These are phyloP conservation scores for Petunia secreta DNA, from an alignment of 257 asterid genomes.

Conservation along the genomic window DNA sequence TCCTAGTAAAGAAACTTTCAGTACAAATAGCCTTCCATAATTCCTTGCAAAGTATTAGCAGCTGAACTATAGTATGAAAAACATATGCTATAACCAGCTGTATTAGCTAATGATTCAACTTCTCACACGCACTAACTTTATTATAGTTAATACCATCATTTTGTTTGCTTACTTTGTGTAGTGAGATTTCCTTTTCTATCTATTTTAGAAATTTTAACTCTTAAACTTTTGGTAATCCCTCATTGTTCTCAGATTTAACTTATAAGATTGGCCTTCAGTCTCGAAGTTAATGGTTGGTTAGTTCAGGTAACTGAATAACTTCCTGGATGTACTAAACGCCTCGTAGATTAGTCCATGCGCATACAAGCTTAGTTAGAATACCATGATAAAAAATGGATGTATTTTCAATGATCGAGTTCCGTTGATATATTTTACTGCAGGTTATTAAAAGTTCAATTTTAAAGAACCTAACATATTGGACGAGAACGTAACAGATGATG, in stretches of 20 bases:
- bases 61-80: neutral
- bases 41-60: neutral
- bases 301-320: neutral
- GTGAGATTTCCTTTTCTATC: neutral
- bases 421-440: too few relatives aligned
- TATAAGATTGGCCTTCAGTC: neutral
- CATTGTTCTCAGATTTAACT: neutral
- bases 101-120: neutral
- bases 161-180: neutral
- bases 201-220: neutral
- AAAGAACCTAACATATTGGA: too few relatives aligned
- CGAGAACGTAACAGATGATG: too few relatives aligned
- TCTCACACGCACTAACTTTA: neutral
- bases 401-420: too few relatives aligned
- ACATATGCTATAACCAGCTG: neutral
- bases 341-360: too few relatives aligned
- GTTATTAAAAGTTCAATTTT: too few relatives aligned
- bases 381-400: too few relatives aligned
- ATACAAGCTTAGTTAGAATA: too few relatives aligned
- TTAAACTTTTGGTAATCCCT: neutral
- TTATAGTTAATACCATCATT: constrained; percentile 1
- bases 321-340: neutral
- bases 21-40: neutral
- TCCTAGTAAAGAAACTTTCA: neutral
- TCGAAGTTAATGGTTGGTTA: neutral